Percentiles rank a stretch among this genome's conserved stretches.
phyloP scores from a whole-genome alignment of 1,284 basidiomycete species.

The Farysia itapuensis region DNA sequence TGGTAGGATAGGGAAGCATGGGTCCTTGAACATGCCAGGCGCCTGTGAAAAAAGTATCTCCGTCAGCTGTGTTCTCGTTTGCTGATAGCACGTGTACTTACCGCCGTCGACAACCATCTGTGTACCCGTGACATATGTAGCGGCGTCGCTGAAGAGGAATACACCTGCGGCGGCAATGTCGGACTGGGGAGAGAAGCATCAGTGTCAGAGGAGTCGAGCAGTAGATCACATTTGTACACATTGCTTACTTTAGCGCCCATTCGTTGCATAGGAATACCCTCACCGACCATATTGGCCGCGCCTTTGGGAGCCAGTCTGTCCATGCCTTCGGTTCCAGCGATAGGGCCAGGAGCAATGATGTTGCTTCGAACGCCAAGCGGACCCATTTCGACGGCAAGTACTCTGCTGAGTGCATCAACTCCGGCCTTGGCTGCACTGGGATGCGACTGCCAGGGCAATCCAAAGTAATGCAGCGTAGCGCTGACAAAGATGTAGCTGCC shows the following conservation, averaged over 20 bases:
- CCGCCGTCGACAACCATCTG: conserved; percentile 50
- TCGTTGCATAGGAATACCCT: conserved; percentile 51
- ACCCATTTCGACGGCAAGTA: conserved; percentile 88
- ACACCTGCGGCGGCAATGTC: conserved; percentile 80
- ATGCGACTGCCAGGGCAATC: conserved; percentile 87
- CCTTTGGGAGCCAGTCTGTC: conserved; percentile 68
- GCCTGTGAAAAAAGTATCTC: conserved; percentile 3
- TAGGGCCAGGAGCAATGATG: conserved; percentile 84
- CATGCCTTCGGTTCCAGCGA: conserved; percentile 81
- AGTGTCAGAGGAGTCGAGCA: not conserved
- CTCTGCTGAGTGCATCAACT: conserved; percentile 81
- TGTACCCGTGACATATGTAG: conserved; percentile 74
- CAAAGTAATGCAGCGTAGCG: conserved; percentile 84
- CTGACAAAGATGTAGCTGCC: conserved; percentile 90
- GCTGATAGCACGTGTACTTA: not conserved
- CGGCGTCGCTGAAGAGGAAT: conserved; percentile 87
- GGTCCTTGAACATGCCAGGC: conserved; percentile 45
- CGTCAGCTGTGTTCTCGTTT: too few species aligned
- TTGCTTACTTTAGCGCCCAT: conserved; percentile 47
- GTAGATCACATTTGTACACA: too few species aligned
- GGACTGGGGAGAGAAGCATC: conserved; percentile 61
- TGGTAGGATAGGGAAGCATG: conserved; percentile 54
- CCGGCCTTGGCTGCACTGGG: conserved; percentile 93
- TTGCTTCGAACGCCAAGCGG: conserved; percentile 90
- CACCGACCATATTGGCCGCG: conserved; percentile 45